Base-by-base conservation (phyloP, 345 rosid species). In the Hibiscus trionum region DNA sequence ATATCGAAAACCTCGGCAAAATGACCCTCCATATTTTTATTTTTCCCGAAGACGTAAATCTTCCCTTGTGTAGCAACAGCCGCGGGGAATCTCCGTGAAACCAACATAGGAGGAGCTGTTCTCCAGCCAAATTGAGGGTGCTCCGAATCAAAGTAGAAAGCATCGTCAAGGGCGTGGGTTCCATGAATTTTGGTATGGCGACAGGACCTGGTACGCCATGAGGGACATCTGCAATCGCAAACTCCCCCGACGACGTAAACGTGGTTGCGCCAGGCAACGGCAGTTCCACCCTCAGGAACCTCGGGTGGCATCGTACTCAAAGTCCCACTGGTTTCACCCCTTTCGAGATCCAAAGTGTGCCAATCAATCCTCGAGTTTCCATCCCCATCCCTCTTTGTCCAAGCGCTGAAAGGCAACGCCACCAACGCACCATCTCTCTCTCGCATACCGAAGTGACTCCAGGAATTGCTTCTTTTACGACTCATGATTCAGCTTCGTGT, bases 251-350 rank as follows among this genome's bases (percentile, higher is more conserved):
- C 4, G 53, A 16, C 17, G 53, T 49, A 49, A 49, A 4, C 53
- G 17, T 49, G 17, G 53, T 49, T 49, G 17, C 35, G 4, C 35
- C 35, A 49, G 53, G 53, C 16, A 49, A 49, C 53, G 6, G 16
- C 53, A 4, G n/a, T 0, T 14, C 0, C 1, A 49, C 6, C 53
- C 2, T 0, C 0, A 49, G 0, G 17, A 15, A 1, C 7, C 11
- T 49, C n/a, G 6, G n/a, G 2, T 49, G 53, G 7, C 1, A 1
- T 49, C 17, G 7, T 12, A 49, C 53, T 49, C 53, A 49, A 49
- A 49, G 11, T 5, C n/a, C 16, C n/a, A 49, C 5, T 1, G 53
- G 16, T 12, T 49, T 49, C 53, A 49, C 6, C n/a, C 5, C 7
- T 49, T 49, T 49, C 53, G 1, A 49, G 7, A 49, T 49, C 53